Percentiles rank a stretch among this genome's conserved stretches.
Evolutionary conservation across 306 rosid genomes (phyloP).

Genomic region (Delonix regia): DNA sequence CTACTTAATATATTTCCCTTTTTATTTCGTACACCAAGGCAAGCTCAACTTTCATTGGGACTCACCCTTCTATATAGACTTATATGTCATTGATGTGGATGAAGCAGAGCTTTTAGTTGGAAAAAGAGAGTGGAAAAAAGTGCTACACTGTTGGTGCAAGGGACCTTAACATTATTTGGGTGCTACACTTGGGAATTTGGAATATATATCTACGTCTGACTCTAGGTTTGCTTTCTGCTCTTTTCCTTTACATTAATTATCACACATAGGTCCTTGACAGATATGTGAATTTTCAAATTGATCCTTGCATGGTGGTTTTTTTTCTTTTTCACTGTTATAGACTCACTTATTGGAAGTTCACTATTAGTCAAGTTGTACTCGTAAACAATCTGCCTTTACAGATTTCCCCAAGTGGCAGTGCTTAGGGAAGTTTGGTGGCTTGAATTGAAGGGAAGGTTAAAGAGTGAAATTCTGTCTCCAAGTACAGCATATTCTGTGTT

Average conservation of each 20-base stretch:
- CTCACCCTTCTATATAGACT: too few relatives aligned
- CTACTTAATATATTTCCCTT: too few relatives aligned
- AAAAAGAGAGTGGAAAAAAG: not conserved
- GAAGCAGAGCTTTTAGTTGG: not conserved
- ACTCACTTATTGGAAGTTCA: not conserved
- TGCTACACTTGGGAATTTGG: not conserved
- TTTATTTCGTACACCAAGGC: too few relatives aligned
- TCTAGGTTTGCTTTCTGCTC: constrained; percentile 1
- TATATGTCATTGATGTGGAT: too few relatives aligned
- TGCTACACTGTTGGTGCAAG: constrained; percentile 11
- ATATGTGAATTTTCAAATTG: too few relatives aligned
- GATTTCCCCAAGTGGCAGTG: constrained; percentile 10
- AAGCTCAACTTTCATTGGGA: too few relatives aligned
- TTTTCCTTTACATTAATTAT: too few relatives aligned
- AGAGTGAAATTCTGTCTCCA: constrained; percentile 2
- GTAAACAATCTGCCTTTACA: not conserved
- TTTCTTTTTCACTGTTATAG: too few relatives aligned
- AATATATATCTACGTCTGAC: not conserved
- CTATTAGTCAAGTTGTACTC: not conserved
- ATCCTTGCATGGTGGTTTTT: too few relatives aligned
- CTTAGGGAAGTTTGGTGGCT: not conserved
- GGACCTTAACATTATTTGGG: not conserved
- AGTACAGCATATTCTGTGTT: not conserved
- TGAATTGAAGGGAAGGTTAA: not conserved
- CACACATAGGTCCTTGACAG: too few relatives aligned